Evolutionary conservation across 306 rosid species (phyloP).

Genomic region (Begonia fuchsioides): DNA sequence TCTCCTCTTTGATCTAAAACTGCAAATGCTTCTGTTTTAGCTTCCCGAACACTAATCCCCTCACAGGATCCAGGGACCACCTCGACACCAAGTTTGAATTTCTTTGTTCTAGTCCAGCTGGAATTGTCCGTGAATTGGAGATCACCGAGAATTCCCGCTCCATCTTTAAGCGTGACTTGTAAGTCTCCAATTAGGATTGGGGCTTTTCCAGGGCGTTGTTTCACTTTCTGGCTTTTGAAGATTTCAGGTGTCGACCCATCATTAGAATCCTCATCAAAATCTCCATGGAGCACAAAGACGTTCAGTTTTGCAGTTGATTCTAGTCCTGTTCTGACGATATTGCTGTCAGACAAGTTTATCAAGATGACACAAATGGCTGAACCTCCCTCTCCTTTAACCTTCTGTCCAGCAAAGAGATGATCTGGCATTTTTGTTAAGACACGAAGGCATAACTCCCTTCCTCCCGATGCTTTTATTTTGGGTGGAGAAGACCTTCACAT

Average conservation of each 20-base stretch:
- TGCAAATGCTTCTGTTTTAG: slow-evolving; percentile 69
- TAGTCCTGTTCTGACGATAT: slow-evolving; percentile 44
- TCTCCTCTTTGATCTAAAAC: slow-evolving; percentile 96
- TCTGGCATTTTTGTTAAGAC: slow-evolving; percentile 79
- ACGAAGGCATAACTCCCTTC: slow-evolving; percentile 46
- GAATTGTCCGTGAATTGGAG: slow-evolving; percentile 82
- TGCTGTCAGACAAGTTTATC: slow-evolving; percentile 37
- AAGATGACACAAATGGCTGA: slow-evolving; percentile 47
- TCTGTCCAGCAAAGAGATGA: slow-evolving; percentile 75
- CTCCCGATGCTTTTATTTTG: slow-evolving; percentile 36
- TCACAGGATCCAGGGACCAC: slow-evolving; percentile 47
- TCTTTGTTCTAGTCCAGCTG: slow-evolving; percentile 86
- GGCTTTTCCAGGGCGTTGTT: slow-evolving; percentile 78
- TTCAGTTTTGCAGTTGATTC: slow-evolving; percentile 53
- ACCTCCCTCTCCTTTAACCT: slow-evolving; percentile 85
- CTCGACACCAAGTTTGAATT: slow-evolving; percentile 75
- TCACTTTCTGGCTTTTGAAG: slow-evolving; percentile 55
- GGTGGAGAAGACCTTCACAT: slow-evolving; percentile 36
- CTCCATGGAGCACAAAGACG: slow-evolving; percentile 76
- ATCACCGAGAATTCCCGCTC: slow-evolving; percentile 68
- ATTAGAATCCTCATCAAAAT: slow-evolving; percentile 48
- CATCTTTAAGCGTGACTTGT: slow-evolving; percentile 62
- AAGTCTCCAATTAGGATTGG: slow-evolving; percentile 73
- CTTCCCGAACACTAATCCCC: slow-evolving; percentile 53
- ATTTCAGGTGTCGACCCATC: slow-evolving; percentile 53